Percentiles rank a stretch among this genome's conserved stretches.
Conservation (phyloP, 192 early-diverging fungal species). For the Linnemannia elongata region DNA sequence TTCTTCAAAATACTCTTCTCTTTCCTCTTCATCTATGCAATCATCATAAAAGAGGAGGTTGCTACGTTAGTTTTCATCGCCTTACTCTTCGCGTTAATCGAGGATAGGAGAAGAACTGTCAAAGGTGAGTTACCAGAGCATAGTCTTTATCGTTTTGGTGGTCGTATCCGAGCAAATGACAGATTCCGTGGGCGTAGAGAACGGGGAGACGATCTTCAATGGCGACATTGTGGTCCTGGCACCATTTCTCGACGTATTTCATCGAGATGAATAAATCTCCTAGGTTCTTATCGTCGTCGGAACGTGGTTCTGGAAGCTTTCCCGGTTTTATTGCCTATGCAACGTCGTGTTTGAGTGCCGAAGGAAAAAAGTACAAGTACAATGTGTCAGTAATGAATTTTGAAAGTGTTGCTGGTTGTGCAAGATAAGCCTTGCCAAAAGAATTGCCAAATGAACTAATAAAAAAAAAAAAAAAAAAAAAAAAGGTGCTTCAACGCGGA, state of each 20-base stretch:
- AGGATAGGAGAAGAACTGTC: too few relatives aligned
- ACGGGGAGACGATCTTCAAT: constrained; percentile 65
- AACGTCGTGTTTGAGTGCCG: neutral
- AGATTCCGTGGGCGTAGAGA: constrained; percentile 74
- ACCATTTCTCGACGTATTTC: constrained; percentile 67
- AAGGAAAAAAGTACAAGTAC: neutral
- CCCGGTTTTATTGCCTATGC: constrained; percentile 50
- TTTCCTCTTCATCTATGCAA: constrained; percentile 43
- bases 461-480: neutral
- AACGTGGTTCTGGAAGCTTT: constrained; percentile 51
- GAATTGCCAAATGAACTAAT: neutral
- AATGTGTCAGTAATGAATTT: neutral
- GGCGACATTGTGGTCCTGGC: constrained; percentile 58
- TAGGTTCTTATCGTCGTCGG: constrained; percentile 66
- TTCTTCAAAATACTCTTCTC: constrained; percentile 30
- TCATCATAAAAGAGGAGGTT: neutral
- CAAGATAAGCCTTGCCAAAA: neutral
- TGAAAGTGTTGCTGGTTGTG: neutral
- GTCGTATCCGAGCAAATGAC: constrained; percentile 78
- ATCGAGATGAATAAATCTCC: constrained; percentile 76
- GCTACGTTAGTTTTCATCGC: neutral
- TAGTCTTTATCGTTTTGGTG: constrained; percentile 68
- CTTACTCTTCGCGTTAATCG: too few relatives aligned
- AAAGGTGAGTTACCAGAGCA: constrained; percentile 23
- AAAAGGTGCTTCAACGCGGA: neutral